Percentiles rank a stretch among this genome's conserved stretches.
These are phyloP conservation scores for Metarhizium album DNA, from an alignment of 2,329 filamentous ascomycete genomes.

Conservation along the genomic window DNA sequence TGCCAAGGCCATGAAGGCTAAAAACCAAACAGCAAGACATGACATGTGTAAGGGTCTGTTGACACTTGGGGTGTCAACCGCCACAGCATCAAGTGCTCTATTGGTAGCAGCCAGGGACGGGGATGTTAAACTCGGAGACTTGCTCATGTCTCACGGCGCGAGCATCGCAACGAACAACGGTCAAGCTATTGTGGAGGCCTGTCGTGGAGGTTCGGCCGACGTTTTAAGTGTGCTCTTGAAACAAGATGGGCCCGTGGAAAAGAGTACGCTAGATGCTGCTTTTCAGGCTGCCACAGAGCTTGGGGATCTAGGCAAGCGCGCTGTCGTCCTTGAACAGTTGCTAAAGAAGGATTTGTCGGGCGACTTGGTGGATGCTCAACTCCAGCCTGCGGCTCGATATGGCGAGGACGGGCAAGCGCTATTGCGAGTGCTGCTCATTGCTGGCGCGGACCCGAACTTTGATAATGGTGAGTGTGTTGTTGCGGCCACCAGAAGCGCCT, in stretches of 20 bases:
- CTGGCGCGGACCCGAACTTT: conserved; percentile 45
- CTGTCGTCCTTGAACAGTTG: conserved; percentile 39
- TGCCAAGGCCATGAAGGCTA: conserved; percentile 29
- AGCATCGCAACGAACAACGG: conserved; percentile 39
- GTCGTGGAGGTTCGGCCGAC: conserved; percentile 36
- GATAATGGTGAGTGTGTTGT: conserved; percentile 44
- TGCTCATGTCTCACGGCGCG: conserved; percentile 42
- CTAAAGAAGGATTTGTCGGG: conserved; percentile 38
- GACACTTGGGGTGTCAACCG: conserved; percentile 32
- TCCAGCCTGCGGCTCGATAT: conserved; percentile 41
- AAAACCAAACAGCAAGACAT: conserved; percentile 28
- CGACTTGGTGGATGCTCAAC: conserved; percentile 40
- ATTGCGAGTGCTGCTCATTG: conserved; percentile 37
- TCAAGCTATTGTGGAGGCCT: conserved; percentile 44
- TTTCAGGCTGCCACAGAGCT: conserved; percentile 47
- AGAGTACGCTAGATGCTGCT: conserved; percentile 34
- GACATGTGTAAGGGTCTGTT: conserved; percentile 35
- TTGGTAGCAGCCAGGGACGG: conserved; percentile 41
- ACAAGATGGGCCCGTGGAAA: conserved; percentile 26
- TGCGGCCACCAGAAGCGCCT: conserved; percentile 40
- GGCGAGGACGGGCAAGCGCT: conserved; percentile 37
- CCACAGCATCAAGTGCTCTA: conserved; percentile 37
- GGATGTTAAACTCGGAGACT: conserved; percentile 38
- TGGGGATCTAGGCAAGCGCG: conserved; percentile 36
- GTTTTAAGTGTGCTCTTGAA: conserved; percentile 40